A percentile compares a stretch with the other conserved stretches of the same genome.
These are phyloP conservation scores for Xylaria venustula DNA, from an alignment of 495 filamentous ascomycete genomes.

Conservation along the genomic window DNA sequence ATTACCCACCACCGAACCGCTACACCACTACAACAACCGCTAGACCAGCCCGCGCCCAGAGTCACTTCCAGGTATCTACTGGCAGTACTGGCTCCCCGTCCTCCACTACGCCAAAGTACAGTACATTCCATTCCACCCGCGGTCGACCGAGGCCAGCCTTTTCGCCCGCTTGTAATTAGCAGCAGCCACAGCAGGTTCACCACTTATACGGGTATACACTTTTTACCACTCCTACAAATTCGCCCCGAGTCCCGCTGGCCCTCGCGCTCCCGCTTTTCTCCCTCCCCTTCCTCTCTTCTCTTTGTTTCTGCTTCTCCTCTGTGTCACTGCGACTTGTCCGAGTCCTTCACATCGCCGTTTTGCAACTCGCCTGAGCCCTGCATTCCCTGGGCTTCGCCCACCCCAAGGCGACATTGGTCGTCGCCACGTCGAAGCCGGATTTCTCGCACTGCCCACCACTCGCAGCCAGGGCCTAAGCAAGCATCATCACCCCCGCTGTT, in stretches of 20 bases:
- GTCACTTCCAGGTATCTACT: background rate
- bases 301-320: constrained; percentile 14
- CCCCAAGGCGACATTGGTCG: constrained; percentile 29
- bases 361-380: constrained; percentile 25
- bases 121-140: background rate
- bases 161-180: constrained; percentile 9
- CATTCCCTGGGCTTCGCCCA: constrained; percentile 33
- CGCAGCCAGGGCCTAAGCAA: constrained; percentile 14
- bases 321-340: constrained; percentile 10
- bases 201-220: constrained; percentile 3
- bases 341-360: constrained; percentile 23
- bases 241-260: constrained; percentile 23
- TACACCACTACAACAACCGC: background rate
- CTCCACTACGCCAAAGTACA: background rate
- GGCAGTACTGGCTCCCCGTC: background rate
- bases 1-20: background rate
- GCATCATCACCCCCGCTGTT: constrained; percentile 19
- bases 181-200: constrained; percentile 10
- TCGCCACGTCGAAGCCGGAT: constrained; percentile 18
- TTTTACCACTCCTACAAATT: constrained; percentile 27
- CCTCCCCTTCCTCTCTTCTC: background rate
- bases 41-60: background rate
- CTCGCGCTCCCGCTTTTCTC: constrained; percentile 14
- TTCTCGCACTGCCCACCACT: constrained; percentile 1
- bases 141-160: background rate